Conservation (phyloP, 768 basidiomycete species). For the Calocybe indica region DNA sequence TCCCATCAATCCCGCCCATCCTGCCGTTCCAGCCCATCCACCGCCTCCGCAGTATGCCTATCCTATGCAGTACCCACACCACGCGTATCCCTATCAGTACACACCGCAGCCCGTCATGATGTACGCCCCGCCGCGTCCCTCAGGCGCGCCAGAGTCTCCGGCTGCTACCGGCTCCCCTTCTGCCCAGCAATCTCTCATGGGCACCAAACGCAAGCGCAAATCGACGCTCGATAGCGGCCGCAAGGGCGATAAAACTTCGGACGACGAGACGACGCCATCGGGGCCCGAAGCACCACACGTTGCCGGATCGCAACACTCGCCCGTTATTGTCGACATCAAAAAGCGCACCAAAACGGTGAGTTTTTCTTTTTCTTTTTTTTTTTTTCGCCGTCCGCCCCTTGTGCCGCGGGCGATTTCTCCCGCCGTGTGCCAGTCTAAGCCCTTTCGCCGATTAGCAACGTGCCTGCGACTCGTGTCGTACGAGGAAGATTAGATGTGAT, state of each 20-base stretch:
- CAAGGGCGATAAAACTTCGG: conserved; percentile 35
- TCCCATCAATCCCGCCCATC: conserved; percentile 25
- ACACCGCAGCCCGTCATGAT: conserved; percentile 61
- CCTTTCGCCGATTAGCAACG: conserved; percentile 36
- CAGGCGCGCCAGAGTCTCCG: conserved; percentile 23
- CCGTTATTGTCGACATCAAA: conserved; percentile 51
- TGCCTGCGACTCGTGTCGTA: conserved; percentile 88
- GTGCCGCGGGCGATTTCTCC: not conserved
- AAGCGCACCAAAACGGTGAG: conserved; percentile 86
- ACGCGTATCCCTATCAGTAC: conserved; percentile 62
- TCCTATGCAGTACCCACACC: conserved; percentile 49
- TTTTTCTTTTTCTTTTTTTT: conserved; percentile 2
- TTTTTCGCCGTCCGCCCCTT: conserved; percentile 7
- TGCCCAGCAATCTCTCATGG: conserved; percentile 7
- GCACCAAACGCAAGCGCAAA: conserved; percentile 63
- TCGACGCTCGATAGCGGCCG: conserved; percentile 21
- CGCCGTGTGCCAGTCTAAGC: conserved; percentile 4
- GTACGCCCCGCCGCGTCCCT: conserved; percentile 45
- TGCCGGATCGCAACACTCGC: conserved; percentile 17
- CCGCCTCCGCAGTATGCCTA: conserved; percentile 45
- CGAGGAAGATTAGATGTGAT: conserved; percentile 93
- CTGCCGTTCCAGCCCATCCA: conserved; percentile 32
- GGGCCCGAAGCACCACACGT: conserved; percentile 35
- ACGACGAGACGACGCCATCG: conserved; percentile 53
- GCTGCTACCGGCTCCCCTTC: too few species aligned